Evolutionary conservation across 2,329 filamentous ascomycete genomes (phyloP), one percentile per base, ranked within the genome.

Genomic region (Hypoxylon sp.): DNA sequence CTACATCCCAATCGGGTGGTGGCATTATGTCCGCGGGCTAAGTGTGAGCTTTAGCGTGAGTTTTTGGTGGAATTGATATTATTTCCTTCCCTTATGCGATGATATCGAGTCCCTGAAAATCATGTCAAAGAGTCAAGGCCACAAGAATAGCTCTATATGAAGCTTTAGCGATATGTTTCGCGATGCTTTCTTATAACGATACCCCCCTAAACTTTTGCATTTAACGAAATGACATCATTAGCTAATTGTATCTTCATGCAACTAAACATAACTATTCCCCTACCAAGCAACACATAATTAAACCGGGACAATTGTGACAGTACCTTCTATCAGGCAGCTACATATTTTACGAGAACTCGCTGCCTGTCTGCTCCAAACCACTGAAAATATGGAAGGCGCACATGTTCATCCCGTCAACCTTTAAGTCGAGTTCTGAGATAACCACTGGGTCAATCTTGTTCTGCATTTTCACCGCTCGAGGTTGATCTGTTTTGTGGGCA

Each of bases 1-100:
- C 56, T 96, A 97, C 76, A 92, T 99, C 56, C 96, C 96, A 0
- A 85, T 93, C 4, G 96, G 95, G 0, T 99, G 96, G 95, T 99
- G 96, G 96, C 96, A 99, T 82, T 98, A 97, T 78, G 92, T 98
- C 2, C 85, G 92, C 64, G 93, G 93, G 52, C 76, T 98, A 74
- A 93, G 88, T 61, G 88, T 92, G 19, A 97, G 95, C 75, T 94
- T 97, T 74, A 97, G 94, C 71, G 94, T 98, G 11, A 97, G 94
- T 75, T 98, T 97, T 75, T 99, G 96, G 96, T 99, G 93, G 91
- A 91, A 92, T 70, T 87, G 61, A 78, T 30, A 45, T 14, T 48
- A 12, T 21, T 29, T 8, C 4, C 7, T 19, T 19, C 14, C 3
- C 30, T 32, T 21, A 11, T 2, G 16, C 7, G 21, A 8, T 41